Conservation (phyloP, 257 asterid species). For the Ocimum tenuiflorum region DNA sequence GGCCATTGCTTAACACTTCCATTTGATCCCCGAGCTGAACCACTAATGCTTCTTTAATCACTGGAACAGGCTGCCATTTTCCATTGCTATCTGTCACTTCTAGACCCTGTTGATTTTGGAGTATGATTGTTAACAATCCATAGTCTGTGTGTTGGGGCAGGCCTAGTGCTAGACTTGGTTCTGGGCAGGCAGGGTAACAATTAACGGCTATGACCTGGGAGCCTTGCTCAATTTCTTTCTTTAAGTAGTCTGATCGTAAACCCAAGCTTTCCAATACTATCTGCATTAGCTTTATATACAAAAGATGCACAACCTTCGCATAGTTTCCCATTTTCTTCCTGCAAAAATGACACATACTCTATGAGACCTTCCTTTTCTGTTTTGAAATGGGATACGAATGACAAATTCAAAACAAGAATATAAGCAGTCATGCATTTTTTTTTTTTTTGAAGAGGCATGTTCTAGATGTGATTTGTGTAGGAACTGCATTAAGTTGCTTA, state of each 20-base stretch:
- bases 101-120: slow-evolving; percentile 46
- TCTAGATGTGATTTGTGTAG: not conserved
- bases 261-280: slow-evolving; percentile 50
- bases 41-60: slow-evolving; percentile 39
- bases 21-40: slow-evolving; percentile 57
- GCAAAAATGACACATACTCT: slow-evolving; percentile 7
- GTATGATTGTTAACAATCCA: slow-evolving; percentile 38
- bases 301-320: slow-evolving; percentile 33
- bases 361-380: not conserved
- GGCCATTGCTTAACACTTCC: slow-evolving; percentile 62
- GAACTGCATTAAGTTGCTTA: slow-evolving; percentile 19
- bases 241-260: slow-evolving; percentile 36
- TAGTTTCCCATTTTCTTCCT: slow-evolving; percentile 55
- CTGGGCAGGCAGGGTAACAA: slow-evolving; percentile 58
- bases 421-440: no score
- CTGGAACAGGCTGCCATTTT: slow-evolving; percentile 47
- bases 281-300: slow-evolving; percentile 37
- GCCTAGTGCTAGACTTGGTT: slow-evolving; percentile 54
- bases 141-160: slow-evolving; percentile 62
- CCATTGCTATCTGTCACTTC: slow-evolving; percentile 36
- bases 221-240: slow-evolving; percentile 39
- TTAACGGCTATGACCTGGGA: slow-evolving; percentile 50
- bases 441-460: not conserved
- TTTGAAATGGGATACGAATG: not conserved
- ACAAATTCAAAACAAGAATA: no score